Evolutionary conservation across 2,329 filamentous ascomycete species (phyloP).

Genomic region (Eutypella sp.): DNA sequence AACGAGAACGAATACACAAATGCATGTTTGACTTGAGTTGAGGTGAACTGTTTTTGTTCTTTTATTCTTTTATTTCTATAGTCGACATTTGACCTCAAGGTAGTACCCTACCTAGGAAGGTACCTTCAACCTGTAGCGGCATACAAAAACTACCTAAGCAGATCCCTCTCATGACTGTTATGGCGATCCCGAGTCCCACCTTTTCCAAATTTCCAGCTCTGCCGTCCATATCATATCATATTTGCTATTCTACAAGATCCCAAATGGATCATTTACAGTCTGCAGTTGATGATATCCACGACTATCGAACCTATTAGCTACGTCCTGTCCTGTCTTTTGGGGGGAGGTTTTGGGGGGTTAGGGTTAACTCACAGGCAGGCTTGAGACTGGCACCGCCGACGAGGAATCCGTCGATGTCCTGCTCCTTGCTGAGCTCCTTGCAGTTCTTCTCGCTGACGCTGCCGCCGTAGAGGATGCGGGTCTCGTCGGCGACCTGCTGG

Average conservation of each 20-base stretch:
- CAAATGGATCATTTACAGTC: conserved; percentile 33
- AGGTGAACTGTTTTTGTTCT: too few species aligned
- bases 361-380: conserved; percentile 71
- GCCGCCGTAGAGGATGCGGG: conserved; percentile 92
- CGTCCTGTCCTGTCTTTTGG: neutral
- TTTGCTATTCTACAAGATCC: conserved; percentile 3
- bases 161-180: too few species aligned
- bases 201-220: too few species aligned
- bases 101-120: neutral
- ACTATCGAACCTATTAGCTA: conserved; percentile 30
- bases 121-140: too few species aligned
- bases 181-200: too few species aligned
- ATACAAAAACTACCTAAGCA: too few species aligned
- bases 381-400: conserved; percentile 96
- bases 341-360: neutral
- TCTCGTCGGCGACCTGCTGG: conserved; percentile 73
- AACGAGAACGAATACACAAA: neutral
- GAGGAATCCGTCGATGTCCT: conserved; percentile 96
- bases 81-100: neutral
- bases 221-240: too few species aligned
- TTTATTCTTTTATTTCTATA: neutral
- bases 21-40: neutral
- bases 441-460: conserved; percentile 99
- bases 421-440: conserved; percentile 82
- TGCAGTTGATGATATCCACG: conserved; percentile 57